Evolutionary conservation across 2,329 filamentous ascomycete genomes (phyloP).

Genomic region (Aspergillus novoparasiticus): DNA sequence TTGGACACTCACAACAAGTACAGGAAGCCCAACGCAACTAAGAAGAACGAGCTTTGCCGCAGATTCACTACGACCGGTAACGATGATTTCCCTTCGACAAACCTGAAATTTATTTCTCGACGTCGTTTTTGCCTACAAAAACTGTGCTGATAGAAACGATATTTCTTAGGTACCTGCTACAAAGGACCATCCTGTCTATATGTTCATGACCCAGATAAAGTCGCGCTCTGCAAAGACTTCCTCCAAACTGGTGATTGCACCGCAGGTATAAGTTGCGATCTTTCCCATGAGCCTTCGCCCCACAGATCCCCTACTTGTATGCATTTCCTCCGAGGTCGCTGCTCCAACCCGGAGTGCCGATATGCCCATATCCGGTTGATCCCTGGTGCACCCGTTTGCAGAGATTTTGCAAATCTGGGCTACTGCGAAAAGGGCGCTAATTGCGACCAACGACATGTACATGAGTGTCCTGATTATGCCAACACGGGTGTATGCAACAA

Average conservation of each 20-base stretch:
- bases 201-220: conserved; percentile 80
- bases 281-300: conserved; percentile 83
- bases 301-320: conserved; percentile 86
- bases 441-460: conserved; percentile 82
- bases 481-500: conserved; percentile 83
- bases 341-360: conserved; percentile 80
- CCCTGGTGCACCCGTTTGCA: conserved; percentile 77
- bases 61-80: conserved; percentile 60
- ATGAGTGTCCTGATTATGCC: conserved; percentile 93
- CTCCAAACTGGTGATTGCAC: conserved; percentile 77
- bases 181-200: conserved; percentile 80
- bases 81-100: conserved; percentile 37
- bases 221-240: conserved; percentile 87
- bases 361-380: conserved; percentile 84
- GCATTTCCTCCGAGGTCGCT: conserved; percentile 87
- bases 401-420: conserved; percentile 79
- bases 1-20: conserved; percentile 21
- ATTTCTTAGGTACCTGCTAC: conserved; percentile 72
- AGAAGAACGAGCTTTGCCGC: conserved; percentile 75
- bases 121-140: not conserved
- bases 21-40: conserved; percentile 53
- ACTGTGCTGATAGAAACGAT: conserved; percentile 36
- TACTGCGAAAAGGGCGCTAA: conserved; percentile 81
- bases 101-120: conserved; percentile 5
- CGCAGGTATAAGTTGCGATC: conserved; percentile 78